These are phyloP conservation scores for Penicillium desertorum DNA, from an alignment of 495 filamentous ascomycete genomes.

Conservation along the genomic window DNA sequence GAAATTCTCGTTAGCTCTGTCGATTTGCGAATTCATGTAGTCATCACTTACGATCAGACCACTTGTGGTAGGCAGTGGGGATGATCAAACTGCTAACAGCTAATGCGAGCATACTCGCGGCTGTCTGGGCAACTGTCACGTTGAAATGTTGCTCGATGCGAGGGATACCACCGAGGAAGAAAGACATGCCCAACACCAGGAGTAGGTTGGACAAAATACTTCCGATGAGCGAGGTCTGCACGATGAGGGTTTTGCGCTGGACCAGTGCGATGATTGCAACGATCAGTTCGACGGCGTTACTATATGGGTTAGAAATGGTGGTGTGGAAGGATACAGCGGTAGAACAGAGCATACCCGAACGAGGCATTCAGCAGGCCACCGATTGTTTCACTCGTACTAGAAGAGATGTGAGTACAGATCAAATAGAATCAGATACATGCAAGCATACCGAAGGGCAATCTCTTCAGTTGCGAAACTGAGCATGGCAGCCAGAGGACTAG, in stretches of 20 bases:
- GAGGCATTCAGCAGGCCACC: constrained; percentile 85
- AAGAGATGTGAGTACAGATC: constrained; percentile 4
- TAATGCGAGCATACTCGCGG: constrained; percentile 75
- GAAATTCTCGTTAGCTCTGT: constrained; percentile 10
- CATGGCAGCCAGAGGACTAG: constrained; percentile 54
- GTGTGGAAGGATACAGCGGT: neutral
- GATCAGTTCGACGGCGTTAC: constrained; percentile 89
- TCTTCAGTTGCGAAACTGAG: constrained; percentile 57
- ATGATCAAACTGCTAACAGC: constrained; percentile 81
- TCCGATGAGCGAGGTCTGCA: constrained; percentile 89
- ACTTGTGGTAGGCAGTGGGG: constrained; percentile 77
- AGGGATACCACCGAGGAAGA: constrained; percentile 82
- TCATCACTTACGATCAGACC: constrained; percentile 39
- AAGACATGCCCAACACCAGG: constrained; percentile 89
- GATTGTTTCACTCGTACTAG: constrained; percentile 68
- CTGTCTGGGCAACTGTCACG: constrained; percentile 88
- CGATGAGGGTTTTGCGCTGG: constrained; percentile 74
- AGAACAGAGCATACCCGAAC: constrained; percentile 63
- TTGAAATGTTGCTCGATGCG: constrained; percentile 88
- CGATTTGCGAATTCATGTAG: neutral
- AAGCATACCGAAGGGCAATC: constrained; percentile 47
- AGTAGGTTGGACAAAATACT: constrained; percentile 90
- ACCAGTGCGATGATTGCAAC: constrained; percentile 80
- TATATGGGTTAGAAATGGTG: constrained; percentile 17
- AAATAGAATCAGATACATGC: neutral